These are phyloP conservation scores for Piromyces finnis DNA, from an alignment of 192 early-diverging fungal genomes.

Conservation along the genomic window DNA sequence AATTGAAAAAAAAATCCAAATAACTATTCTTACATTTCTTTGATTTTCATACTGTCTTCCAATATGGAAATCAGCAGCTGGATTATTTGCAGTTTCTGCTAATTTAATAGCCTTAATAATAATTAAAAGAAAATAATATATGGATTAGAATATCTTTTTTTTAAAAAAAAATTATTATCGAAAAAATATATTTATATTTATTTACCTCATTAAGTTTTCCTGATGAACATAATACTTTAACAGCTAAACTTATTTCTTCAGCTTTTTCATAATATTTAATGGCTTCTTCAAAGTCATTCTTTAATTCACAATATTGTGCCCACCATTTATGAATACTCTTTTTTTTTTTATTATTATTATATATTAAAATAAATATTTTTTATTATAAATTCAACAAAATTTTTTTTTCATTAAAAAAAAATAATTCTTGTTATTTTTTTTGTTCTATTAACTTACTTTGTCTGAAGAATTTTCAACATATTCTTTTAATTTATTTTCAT, in stretches of 20 bases:
- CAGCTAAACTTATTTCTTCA: constrained; percentile 20
- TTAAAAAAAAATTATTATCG: no score
- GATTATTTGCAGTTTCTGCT: constrained; percentile 11
- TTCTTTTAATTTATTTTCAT: constrained; percentile 8
- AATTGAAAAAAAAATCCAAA: no score
- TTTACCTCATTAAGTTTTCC: constrained; percentile 21
- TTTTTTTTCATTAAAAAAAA: no score
- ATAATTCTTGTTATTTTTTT: no score
- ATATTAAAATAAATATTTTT: no score
- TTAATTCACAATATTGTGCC: constrained; percentile 28
- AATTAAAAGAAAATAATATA: no score
- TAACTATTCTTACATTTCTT: constrained; percentile 10
- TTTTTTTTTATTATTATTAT: no score
- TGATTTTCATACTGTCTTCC: constrained; percentile 25
- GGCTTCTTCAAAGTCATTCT: constrained; percentile 14
- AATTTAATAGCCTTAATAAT: constrained; percentile 23
- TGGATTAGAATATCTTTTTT: no score
- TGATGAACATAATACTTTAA: constrained; percentile 19
- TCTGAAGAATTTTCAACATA: constrained; percentile 8
- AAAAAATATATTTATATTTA: not conserved
- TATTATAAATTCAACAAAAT: no score
- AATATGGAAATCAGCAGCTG: constrained; percentile 20
- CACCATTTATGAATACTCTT: constrained; percentile 25
- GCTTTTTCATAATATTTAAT: constrained; percentile 21
- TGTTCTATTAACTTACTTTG: not conserved